Conservation (phyloP, 1,139 yeast genomes). For the Blastobotrys proliferans region DNA sequence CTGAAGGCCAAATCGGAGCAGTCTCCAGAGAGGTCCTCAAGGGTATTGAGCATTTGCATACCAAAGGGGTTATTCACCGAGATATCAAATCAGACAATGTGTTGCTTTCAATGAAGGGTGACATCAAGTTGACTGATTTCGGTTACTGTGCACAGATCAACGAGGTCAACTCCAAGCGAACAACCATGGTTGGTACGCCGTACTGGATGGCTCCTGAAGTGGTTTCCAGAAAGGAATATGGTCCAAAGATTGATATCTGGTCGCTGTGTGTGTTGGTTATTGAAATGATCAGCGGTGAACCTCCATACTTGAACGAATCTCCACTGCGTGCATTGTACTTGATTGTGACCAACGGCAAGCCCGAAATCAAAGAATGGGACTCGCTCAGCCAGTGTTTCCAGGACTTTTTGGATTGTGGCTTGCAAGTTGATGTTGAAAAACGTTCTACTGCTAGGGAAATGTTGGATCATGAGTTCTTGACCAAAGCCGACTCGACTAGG, state of each 20-base stretch:
- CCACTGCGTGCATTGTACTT: slow-evolving; percentile 87
- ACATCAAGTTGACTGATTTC: slow-evolving; percentile 70
- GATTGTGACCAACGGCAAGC: slow-evolving; percentile 96
- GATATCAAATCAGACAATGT: slow-evolving; percentile 96
- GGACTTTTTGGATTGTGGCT: slow-evolving; percentile 69
- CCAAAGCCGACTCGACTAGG: slow-evolving; percentile 64
- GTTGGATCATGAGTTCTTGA: slow-evolving; percentile 66
- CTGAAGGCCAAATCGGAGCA: slow-evolving; percentile 96
- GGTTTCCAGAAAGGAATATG: slow-evolving; percentile 88
- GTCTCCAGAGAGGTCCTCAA: slow-evolving; percentile 86
- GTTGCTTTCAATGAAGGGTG: slow-evolving; percentile 74
- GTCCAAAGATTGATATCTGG: slow-evolving; percentile 98
- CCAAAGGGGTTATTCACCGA: slow-evolving; percentile 92
- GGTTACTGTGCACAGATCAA: slow-evolving; percentile 96
- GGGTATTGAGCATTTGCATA: slow-evolving; percentile 83
- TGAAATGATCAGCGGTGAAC: slow-evolving; percentile 99
- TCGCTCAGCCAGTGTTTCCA: slow-evolving; percentile 63
- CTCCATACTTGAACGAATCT: slow-evolving; percentile 93
- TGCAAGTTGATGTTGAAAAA: slow-evolving; percentile 79
- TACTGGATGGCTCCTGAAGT: slow-evolving; percentile 99
- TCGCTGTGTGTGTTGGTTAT: slow-evolving; percentile 95
- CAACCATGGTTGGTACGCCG: slow-evolving; percentile 99
- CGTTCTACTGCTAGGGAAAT: slow-evolving; percentile 80
- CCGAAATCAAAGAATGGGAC: slow-evolving; percentile 85
- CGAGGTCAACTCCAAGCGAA: slow-evolving; percentile 78